Percentiles rank a stretch among this genome's conserved stretches.
These are phyloP conservation scores for Penstemon davidsonii DNA, from an alignment of 257 asterid species.

Conservation along the genomic window DNA sequence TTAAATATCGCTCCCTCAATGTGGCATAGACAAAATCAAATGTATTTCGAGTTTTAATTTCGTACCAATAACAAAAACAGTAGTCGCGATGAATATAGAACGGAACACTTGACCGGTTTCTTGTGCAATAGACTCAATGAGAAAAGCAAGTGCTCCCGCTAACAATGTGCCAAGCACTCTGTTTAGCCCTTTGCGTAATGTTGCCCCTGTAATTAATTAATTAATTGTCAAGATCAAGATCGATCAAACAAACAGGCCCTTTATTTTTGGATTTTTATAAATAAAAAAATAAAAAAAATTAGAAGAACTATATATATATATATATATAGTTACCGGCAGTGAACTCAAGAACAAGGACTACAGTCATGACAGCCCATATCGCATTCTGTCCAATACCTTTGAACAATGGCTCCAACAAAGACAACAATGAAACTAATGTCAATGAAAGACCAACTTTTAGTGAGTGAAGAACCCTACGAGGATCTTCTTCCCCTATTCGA, in stretches of 20 bases:
- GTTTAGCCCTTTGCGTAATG: conserved; percentile 86
- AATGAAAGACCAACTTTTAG: conserved; percentile 79
- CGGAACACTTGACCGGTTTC: conserved; percentile 51
- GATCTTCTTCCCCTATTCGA: conserved; percentile 71
- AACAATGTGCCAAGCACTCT: conserved; percentile 82
- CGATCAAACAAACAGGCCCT: no score
- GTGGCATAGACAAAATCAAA: background rate
- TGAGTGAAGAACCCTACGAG: conserved; percentile 66
- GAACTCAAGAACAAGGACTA: conserved; percentile 89
- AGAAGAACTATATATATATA: no score
- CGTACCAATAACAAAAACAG: conserved; percentile 70
- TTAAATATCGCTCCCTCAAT: background rate
- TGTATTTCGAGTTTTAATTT: background rate
- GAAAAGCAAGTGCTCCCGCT: conserved; percentile 81
- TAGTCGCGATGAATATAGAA: conserved; percentile 66
- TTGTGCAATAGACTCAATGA: conserved; percentile 65
- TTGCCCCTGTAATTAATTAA: conserved; percentile 56
- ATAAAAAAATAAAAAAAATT: no score
- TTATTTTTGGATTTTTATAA: no score
- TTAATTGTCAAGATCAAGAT: background rate
- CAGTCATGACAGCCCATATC: conserved; percentile 98
- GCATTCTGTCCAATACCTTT: conserved; percentile 71
- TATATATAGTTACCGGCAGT: conserved; percentile 58
- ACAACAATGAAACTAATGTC: conserved; percentile 71
- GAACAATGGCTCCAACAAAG: conserved; percentile 78